Conservation (phyloP, 1,284 basidiomycete genomes). For the Inonotus hispidus region DNA sequence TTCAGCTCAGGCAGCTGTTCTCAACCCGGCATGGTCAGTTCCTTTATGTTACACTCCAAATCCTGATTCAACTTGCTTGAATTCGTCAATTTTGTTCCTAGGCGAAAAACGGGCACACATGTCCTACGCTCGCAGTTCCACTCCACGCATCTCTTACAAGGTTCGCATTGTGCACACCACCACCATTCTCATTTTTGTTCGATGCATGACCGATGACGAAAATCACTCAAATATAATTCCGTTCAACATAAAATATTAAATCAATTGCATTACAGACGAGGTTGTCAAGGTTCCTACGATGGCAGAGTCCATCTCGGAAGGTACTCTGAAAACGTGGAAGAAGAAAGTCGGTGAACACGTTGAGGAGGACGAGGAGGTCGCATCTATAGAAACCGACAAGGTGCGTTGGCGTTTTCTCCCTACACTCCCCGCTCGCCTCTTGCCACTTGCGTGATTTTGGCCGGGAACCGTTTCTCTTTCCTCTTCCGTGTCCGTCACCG, state of each 20-base stretch:
- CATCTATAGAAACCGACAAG: conserved; percentile 99
- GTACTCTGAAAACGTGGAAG: conserved; percentile 92
- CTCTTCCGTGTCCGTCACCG: not conserved
- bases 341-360: conserved; percentile 94
- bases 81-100: conserved; percentile 23
- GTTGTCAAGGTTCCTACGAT: conserved; percentile 97
- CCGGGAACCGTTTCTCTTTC: not conserved
- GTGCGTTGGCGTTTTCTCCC: conserved; percentile 29
- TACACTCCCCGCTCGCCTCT: too few species aligned
- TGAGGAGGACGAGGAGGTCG: conserved; percentile 91
- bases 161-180: conserved; percentile 33
- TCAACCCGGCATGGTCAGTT: conserved; percentile 48
- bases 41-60: conserved; percentile 1
- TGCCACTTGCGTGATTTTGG: conserved; percentile 29
- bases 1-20: conserved; percentile 32
- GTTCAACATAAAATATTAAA: not conserved
- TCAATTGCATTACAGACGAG: conserved; percentile 47
- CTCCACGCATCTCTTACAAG: conserved; percentile 60
- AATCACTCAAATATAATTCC: too few species aligned
- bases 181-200: not conserved
- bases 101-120: conserved; percentile 43
- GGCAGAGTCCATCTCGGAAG: conserved; percentile 99
- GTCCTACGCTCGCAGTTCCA: conserved; percentile 59
- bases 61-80: not conserved
- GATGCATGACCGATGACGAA: conserved; percentile 10